Percentiles rank a stretch among this genome's conserved stretches.
These are phyloP conservation scores for Pichia cactophila DNA, from an alignment of 1,139 yeast species.

Conservation along the genomic window DNA sequence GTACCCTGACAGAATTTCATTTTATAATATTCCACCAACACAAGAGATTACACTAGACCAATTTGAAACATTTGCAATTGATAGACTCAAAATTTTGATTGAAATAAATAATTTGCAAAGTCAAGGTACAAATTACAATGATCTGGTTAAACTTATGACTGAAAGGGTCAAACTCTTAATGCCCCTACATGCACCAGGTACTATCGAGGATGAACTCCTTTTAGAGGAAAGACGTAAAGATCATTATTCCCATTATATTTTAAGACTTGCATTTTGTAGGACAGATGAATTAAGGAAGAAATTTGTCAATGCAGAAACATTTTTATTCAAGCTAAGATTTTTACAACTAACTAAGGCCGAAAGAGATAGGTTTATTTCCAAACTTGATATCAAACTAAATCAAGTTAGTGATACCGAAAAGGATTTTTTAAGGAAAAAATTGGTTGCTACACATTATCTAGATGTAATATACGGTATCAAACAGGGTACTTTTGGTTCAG, in stretches of 20 bases:
- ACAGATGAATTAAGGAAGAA: slow-evolving; percentile 78
- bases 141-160: slow-evolving; percentile 55
- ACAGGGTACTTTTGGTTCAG: slow-evolving; percentile 9
- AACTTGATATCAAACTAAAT: slow-evolving; percentile 63
- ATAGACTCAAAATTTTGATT: slow-evolving; percentile 71
- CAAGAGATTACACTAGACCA: slow-evolving; percentile 85
- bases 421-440: slow-evolving; percentile 37
- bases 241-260: slow-evolving; percentile 82
- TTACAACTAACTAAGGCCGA: slow-evolving; percentile 59
- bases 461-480: slow-evolving; percentile 19
- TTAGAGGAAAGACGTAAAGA: slow-evolving; percentile 69
- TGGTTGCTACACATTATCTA: slow-evolving; percentile 45
- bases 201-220: slow-evolving; percentile 23
- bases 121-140: slow-evolving; percentile 57
- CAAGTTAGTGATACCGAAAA: slow-evolving; percentile 61
- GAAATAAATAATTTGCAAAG: slow-evolving; percentile 75
- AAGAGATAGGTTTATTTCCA: slow-evolving; percentile 58
- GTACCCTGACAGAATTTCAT: slow-evolving; percentile 49
- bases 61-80: slow-evolving; percentile 94
- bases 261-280: slow-evolving; percentile 84
- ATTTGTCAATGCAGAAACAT: slow-evolving; percentile 69
- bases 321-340: slow-evolving; percentile 68
- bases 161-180: slow-evolving; percentile 59
- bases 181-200: slow-evolving; percentile 44
- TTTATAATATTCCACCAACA: slow-evolving; percentile 69